A percentile compares a stretch with the other conserved stretches of the same genome.
phyloP scores from a whole-genome alignment of 75 land plant species.

The Larix kaempferi region DNA sequence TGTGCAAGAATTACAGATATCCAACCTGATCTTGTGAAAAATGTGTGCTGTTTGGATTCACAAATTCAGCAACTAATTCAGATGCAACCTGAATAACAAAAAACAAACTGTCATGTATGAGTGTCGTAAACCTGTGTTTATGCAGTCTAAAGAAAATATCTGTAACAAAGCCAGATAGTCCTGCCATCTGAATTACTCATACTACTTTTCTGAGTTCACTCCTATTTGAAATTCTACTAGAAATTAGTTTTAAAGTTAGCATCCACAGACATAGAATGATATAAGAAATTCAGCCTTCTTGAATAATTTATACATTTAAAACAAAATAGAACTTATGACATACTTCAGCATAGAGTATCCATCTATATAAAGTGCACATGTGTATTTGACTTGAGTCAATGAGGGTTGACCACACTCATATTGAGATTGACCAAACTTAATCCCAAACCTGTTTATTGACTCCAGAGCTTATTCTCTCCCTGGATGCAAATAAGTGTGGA shows the following conservation, averaged over 20 bases:
- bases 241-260: background rate
- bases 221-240: background rate
- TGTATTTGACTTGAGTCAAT: background rate
- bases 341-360: background rate
- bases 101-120: conserved; percentile 3
- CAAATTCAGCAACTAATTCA: conserved; percentile 10
- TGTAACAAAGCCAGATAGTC: background rate
- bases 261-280: background rate
- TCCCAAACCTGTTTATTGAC: no score
- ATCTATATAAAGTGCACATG: background rate
- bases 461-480: no score
- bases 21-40: conserved; percentile 15
- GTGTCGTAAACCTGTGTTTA: background rate
- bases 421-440: no score
- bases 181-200: background rate
- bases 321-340: background rate
- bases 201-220: background rate
- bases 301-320: background rate
- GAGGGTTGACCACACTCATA: background rate
- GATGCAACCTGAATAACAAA: conserved; percentile 13
- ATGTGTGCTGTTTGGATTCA: conserved; percentile 8
- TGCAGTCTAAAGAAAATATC: background rate
- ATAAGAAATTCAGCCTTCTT: background rate
- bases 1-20: background rate
- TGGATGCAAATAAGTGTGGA: no score